These are phyloP conservation scores for Lindgomyces ingoldianus DNA, from an alignment of 495 filamentous ascomycete genomes.

Conservation along the genomic window DNA sequence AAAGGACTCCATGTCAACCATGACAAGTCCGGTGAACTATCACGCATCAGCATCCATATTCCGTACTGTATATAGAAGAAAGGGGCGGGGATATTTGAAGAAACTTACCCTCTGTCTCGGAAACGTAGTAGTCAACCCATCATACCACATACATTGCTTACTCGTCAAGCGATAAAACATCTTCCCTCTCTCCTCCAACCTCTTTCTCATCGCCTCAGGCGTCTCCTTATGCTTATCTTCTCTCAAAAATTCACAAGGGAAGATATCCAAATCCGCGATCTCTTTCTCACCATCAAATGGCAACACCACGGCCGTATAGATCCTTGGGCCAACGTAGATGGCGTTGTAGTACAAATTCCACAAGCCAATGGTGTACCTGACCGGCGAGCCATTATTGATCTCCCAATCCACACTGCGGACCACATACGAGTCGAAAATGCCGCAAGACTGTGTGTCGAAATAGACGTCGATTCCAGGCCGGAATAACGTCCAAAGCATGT, in stretches of 20 bases:
- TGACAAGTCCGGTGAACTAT: conserved; percentile 26
- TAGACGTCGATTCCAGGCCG: conserved; percentile 34
- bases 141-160: conserved; percentile 34
- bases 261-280: conserved; percentile 24
- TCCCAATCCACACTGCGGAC: conserved; percentile 26
- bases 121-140: conserved; percentile 27
- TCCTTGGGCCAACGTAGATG: conserved; percentile 21
- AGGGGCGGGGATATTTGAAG: too few relatives aligned
- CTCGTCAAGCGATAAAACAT: conserved; percentile 19
- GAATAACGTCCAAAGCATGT: conserved; percentile 37
- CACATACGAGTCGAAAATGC: conserved; percentile 25
- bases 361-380: conserved; percentile 16
- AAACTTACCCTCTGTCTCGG: conserved; percentile 21
- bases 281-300: conserved; percentile 27
- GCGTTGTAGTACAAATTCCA: conserved; percentile 28
- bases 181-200: conserved; percentile 3
- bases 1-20: conserved; percentile 30
- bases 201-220: conserved; percentile 17
- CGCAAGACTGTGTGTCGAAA: conserved; percentile 24
- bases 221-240: conserved; percentile 17
- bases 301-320: conserved; percentile 4
- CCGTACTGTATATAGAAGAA: not conserved
- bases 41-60: not conserved
- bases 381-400: conserved; percentile 20
- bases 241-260: conserved; percentile 27